Conservation (phyloP, 257 asterid species). For the Gentiana straminea region DNA sequence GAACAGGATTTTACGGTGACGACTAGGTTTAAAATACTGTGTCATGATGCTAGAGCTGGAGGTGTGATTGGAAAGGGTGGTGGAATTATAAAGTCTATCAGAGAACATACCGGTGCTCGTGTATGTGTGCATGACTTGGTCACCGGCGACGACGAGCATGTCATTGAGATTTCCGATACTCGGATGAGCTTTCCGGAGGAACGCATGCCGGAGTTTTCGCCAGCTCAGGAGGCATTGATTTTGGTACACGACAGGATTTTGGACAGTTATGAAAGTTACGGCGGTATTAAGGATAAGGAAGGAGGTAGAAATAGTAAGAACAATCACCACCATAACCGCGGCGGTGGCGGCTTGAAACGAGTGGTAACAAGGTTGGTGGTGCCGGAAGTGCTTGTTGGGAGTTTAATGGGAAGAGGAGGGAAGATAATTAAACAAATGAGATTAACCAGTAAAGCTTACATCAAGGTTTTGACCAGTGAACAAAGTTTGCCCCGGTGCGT, state of each 20-base stretch:
- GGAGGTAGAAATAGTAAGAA: constrained; percentile 2
- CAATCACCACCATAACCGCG: neutral
- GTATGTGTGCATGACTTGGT: constrained; percentile 67
- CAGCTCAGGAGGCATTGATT: constrained; percentile 77
- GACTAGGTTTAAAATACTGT: constrained; percentile 62
- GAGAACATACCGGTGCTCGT: constrained; percentile 88
- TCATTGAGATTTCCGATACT: constrained; percentile 71
- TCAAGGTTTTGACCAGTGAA: constrained; percentile 73
- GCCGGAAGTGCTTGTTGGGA: constrained; percentile 64
- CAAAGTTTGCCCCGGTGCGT: constrained; percentile 67
- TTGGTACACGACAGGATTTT: constrained; percentile 68
- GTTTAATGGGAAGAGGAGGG: constrained; percentile 86
- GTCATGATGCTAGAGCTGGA: constrained; percentile 70
- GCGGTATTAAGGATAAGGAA: constrained; percentile 12
- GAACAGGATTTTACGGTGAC: constrained; percentile 60
- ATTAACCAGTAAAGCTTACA: constrained; percentile 68
- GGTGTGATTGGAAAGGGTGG: constrained; percentile 90
- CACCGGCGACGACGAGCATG: constrained; percentile 74
- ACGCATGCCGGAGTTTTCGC: constrained; percentile 56
- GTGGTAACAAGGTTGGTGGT: constrained; percentile 82
- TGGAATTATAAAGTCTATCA: constrained; percentile 61
- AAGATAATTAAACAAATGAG: constrained; percentile 86
- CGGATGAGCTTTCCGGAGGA: constrained; percentile 64
- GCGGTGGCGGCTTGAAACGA: neutral
- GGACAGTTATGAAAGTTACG: constrained; percentile 34